Conservation (phyloP, 768 basidiomycete genomes). For the Boletus patriciae region DNA sequence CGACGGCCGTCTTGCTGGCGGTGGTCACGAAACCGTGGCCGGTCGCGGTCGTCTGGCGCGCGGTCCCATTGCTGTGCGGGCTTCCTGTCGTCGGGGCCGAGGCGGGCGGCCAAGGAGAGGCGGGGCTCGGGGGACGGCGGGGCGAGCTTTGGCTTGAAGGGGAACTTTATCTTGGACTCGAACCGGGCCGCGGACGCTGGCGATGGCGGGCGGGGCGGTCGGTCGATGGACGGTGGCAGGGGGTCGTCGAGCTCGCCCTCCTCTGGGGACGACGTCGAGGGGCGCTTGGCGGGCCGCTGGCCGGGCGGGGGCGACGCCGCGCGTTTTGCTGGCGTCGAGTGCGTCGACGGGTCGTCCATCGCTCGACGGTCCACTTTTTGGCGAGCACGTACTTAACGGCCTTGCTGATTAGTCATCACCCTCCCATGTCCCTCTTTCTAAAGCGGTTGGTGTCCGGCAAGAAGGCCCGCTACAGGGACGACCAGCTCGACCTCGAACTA, state of each 20-base stretch:
- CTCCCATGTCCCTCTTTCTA: slow-evolving; percentile 63
- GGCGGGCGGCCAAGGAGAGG: slow-evolving; percentile 39
- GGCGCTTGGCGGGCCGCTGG: slow-evolving; percentile 54
- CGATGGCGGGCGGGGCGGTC: slow-evolving; percentile 35
- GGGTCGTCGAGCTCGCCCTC: slow-evolving; percentile 79
- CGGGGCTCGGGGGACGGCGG: slow-evolving; percentile 12
- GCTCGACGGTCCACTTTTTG: slow-evolving; percentile 4
- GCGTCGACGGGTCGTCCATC: too few species aligned
- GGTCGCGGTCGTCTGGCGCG: slow-evolving; percentile 42
- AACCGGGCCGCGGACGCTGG: slow-evolving; percentile 34
- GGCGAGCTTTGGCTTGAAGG: slow-evolving; percentile 57
- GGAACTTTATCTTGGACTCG: slow-evolving; percentile 61
- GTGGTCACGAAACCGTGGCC: slow-evolving; percentile 22
- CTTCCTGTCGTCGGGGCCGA: slow-evolving; percentile 27
- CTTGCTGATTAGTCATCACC: slow-evolving; percentile 22
- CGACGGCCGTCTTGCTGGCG: slow-evolving; percentile 20
- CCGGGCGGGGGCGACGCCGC: slow-evolving; percentile 55
- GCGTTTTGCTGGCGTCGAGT: slow-evolving; percentile 44
- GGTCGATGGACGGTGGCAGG: slow-evolving; percentile 17
- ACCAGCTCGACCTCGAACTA: slow-evolving; percentile 65
- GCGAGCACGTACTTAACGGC: neutral
- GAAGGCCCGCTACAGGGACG: slow-evolving; percentile 76
- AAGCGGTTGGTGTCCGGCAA: slow-evolving; percentile 77
- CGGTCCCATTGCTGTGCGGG: slow-evolving; percentile 37
- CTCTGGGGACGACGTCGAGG: slow-evolving; percentile 64